Evolutionary conservation across 176 grass and related monocot species (phyloP), one percentile per base, ranked within the genome.

Genomic region (Sorghum bicolor): DNA sequence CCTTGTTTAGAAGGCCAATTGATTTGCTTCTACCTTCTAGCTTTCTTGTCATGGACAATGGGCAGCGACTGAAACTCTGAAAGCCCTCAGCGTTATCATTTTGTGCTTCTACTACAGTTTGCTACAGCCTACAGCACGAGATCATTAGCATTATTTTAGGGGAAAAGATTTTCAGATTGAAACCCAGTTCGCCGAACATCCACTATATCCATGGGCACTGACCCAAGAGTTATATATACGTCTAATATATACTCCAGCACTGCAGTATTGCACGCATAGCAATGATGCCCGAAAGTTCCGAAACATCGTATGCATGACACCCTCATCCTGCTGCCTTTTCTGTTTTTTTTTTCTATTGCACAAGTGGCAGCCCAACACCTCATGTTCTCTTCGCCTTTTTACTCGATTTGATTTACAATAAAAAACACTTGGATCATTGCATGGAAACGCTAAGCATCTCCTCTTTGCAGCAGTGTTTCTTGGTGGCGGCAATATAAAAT

Each of bases 211-310:
- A 78, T 22, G 44, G 9, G 9, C 13, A 67, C 29, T 73, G 68
- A 60, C 61, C 75, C 47, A 83, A 75, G 61, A 79, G 70, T 38
- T 37, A 82, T 37, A 71, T 79, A 79, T 61, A 48, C 22, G 22
- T 24, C 55, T 58, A 55, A n/a, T 68, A 67, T 86, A 39, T 70
- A 40, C 48, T 45, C 57, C 74, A 83, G 12, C 80, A 86, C 70
- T 48, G 43, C 79, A 67, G 79, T 38, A 67, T 47, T 47, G 84
- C 84, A 75, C 67, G 79, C 79, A 60, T 71, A 79, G 43, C n/a
- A 83, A 83, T 86, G 84, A 79, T 90, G 88, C 30, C 48, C 8
- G 88, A 80, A 90, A 87, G 84, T 80, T 90, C 88, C 33, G 64
- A 64, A 87, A 82, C 68, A 90, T 87, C 80, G 47, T 87, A 83